Conservation (phyloP, 129 eudicot genomes). For the Ambrosia artemisiifolia region DNA sequence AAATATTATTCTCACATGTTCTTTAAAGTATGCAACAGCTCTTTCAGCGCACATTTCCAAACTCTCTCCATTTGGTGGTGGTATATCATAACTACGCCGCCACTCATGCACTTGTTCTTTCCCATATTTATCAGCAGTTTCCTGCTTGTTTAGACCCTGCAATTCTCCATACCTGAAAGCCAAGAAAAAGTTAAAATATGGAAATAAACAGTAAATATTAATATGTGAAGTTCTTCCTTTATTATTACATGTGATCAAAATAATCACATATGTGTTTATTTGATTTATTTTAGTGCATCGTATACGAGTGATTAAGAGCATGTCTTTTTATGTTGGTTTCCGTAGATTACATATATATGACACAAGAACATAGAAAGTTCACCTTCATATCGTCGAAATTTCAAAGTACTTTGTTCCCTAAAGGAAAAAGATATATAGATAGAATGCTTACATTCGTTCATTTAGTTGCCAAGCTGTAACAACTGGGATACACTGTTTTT, state of each 20-base stretch:
- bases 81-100: slow-evolving; percentile 96
- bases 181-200: neutral
- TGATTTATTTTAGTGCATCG: neutral
- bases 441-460: slow-evolving; percentile 72
- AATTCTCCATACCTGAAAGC: slow-evolving; percentile 80
- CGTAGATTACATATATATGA: neutral
- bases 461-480: slow-evolving; percentile 97
- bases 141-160: slow-evolving; percentile 94
- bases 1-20: slow-evolving; percentile 42
- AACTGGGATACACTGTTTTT: slow-evolving; percentile 86
- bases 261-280: neutral
- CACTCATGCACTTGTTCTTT: slow-evolving; percentile 91
- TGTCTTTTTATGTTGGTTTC: neutral
- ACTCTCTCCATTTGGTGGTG: slow-evolving; percentile 98
- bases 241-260: too few relatives aligned
- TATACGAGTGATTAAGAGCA: neutral
- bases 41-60: slow-evolving; percentile 98
- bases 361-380: neutral
- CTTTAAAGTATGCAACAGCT: slow-evolving; percentile 91
- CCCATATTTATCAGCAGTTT: slow-evolving; percentile 91
- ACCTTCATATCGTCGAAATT: neutral
- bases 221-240: neutral
- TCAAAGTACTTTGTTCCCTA: neutral
- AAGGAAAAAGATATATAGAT: neutral
- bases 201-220: neutral